These are phyloP conservation scores for Nigrospora osmanthi DNA, from an alignment of 2,329 filamentous ascomycete genomes.

Conservation along the genomic window DNA sequence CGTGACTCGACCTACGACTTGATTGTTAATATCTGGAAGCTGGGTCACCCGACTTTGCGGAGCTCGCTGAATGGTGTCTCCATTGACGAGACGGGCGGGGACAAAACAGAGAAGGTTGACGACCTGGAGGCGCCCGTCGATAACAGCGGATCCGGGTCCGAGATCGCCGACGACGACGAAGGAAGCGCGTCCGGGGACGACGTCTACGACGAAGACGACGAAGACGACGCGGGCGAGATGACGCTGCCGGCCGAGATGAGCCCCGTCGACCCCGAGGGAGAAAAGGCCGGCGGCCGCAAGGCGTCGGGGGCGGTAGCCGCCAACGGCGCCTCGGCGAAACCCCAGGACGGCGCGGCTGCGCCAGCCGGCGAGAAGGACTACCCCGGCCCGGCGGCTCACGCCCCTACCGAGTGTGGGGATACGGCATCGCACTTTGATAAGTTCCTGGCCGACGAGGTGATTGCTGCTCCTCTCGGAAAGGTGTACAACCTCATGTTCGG, in stretches of 20 bases:
- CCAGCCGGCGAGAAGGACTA: constrained; percentile 53
- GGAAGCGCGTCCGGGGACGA: constrained; percentile 64
- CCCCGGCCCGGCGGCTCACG: constrained; percentile 76
- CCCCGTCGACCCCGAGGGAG: constrained; percentile 44
- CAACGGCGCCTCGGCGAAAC: constrained; percentile 41
- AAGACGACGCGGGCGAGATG: constrained; percentile 46
- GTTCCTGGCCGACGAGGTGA: constrained; percentile 74
- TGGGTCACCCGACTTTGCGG: constrained; percentile 85
- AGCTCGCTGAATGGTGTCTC: constrained; percentile 86
- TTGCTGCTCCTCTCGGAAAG: constrained; percentile 83
- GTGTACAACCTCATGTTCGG: constrained; percentile 88
- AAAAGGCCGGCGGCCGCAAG: constrained; percentile 63
- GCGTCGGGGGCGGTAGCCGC: constrained; percentile 49
- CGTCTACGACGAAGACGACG: constrained; percentile 72
- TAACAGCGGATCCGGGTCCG: constrained; percentile 49
- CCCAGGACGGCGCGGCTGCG: constrained; percentile 36
- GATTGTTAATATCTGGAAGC: constrained; percentile 97
- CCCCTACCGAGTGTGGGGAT: constrained; percentile 81
- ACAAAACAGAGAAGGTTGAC: constrained; percentile 83
- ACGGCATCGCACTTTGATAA: constrained; percentile 74
- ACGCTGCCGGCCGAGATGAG: constrained; percentile 30
- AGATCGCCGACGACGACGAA: constrained; percentile 44
- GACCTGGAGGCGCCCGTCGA: constrained; percentile 33
- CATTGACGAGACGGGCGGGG: constrained; percentile 73
- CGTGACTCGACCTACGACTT: constrained; percentile 94